Evolutionary conservation across 495 filamentous ascomycete genomes (phyloP).

Genomic region (Penicillium arizonense): DNA sequence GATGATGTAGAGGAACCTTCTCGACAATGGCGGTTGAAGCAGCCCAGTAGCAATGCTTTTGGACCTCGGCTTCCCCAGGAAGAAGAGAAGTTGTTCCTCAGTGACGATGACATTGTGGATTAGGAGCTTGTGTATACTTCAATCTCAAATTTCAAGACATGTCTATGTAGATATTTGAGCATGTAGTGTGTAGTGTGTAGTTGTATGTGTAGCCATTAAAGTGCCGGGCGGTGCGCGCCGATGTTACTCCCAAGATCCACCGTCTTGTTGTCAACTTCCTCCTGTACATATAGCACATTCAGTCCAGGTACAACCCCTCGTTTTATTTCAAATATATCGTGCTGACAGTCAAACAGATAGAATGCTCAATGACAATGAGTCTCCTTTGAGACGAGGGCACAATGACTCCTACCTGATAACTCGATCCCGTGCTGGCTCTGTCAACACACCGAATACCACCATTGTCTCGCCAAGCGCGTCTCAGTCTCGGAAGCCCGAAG

Average conservation of each 20-base stretch:
- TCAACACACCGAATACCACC: not conserved
- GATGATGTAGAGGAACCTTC: slow-evolving; percentile 42
- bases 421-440: not conserved
- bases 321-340: not conserved
- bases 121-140: slow-evolving; percentile 27
- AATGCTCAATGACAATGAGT: slow-evolving; percentile 25
- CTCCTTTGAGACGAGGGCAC: slow-evolving; percentile 9
- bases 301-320: not conserved
- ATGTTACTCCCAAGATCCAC: no score
- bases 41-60: slow-evolving; percentile 7
- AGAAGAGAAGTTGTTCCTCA: slow-evolving; percentile 68
- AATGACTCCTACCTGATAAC: slow-evolving; percentile 8
- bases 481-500: not conserved
- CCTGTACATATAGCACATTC: not conserved
- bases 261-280: no score
- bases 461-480: not conserved
- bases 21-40: not conserved
- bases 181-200: no score
- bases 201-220: no score
- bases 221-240: no score
- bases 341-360: slow-evolving; percentile 4
- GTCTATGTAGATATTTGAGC: no score
- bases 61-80: slow-evolving; percentile 27
- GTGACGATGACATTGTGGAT: slow-evolving; percentile 97
- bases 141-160: not conserved